Evolutionary conservation across 768 basidiomycete genomes (phyloP).

Genomic region (Roridomyces roridus): DNA sequence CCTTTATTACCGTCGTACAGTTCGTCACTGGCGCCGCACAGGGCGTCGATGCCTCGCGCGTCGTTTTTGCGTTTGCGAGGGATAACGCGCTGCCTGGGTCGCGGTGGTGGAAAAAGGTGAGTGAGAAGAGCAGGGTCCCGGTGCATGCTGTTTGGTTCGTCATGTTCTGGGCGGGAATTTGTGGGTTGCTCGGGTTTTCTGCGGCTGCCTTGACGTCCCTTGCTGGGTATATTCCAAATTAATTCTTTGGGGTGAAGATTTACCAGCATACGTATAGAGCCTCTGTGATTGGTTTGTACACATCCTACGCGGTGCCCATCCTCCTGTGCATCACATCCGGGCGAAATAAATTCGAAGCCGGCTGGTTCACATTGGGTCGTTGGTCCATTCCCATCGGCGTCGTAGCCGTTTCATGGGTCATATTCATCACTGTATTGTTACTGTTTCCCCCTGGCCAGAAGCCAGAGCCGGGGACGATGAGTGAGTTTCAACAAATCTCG

Average conservation of each 20-base stretch:
- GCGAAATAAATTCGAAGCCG: constrained; percentile 59
- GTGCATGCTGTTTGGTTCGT: constrained; percentile 82
- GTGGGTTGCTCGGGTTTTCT: constrained; percentile 72
- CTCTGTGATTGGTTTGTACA: constrained; percentile 74
- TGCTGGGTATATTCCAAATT: constrained; percentile 53
- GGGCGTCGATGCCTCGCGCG: constrained; percentile 76
- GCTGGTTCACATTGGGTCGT: constrained; percentile 64
- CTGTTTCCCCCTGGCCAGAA: constrained; percentile 57
- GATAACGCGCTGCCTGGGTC: constrained; percentile 80
- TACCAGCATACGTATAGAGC: constrained; percentile 45
- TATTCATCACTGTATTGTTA: constrained; percentile 64
- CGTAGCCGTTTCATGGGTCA: constrained; percentile 70
- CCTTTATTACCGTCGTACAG: constrained; percentile 63
- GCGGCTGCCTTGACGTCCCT: constrained; percentile 66
- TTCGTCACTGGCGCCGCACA: constrained; percentile 74
- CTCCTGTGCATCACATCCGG: constrained; percentile 77
- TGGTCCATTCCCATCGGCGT: constrained; percentile 66
- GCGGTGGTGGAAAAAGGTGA: constrained; percentile 70
- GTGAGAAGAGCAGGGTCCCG: constrained; percentile 64
- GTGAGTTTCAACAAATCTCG: constrained; percentile 43
- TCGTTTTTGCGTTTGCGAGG: constrained; percentile 76
- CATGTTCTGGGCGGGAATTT: constrained; percentile 58
- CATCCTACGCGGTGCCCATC: constrained; percentile 71
- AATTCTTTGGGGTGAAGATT: background rate
- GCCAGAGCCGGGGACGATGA: constrained; percentile 55